Evolutionary conservation across 2,329 filamentous ascomycete species (phyloP), one percentile per base, ranked within the genome.

Genomic region (Volutella citrinella): DNA sequence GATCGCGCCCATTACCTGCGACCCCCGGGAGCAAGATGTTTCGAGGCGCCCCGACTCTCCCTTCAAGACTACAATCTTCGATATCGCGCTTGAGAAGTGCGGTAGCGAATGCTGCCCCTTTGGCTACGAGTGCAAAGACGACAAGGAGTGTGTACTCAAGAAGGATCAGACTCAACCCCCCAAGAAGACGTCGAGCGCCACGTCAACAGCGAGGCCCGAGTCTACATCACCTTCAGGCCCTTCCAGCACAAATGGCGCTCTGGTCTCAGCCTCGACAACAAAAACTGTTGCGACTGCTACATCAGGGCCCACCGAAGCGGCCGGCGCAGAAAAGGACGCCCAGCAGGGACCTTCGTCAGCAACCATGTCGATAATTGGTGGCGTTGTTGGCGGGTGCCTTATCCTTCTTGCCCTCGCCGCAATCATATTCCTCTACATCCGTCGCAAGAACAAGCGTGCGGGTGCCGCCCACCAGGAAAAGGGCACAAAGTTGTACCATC

Each of bases 81-180:
- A 68, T 13, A 68, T 72, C 9, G 61, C 66, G 10, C 65, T 89
- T 11, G 60, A 64, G 3, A 68, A 61, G 14, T 89, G 85, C 48
- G 80, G 74, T 11, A 55, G 49, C 13, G 59, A 34, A 16, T 90
- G 84, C 60, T 90, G 85, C 54, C 84, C 85, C 0, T 81, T 82
- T 57, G 85, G 85, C 4, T 89, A 82, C 61, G 63, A 66, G 3
- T 90, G 85, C 61, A 59, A 71, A 21, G 55, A 54, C 32, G 63
- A 63, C n/a, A 42, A 59, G 30, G 38, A 64, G 41, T 88, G 84
- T 49, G 55, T 66, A 10, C 66, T 63, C 47, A 58, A 79, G 42
- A 42, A 61, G 12, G 70, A 82, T 49, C 74, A 82, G 51, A 56
- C 59, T 8, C 43, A 55, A 19, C n/a, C 46, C 23, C 65, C 65